phyloP scores from a whole-genome alignment of 169 alveolate genomes.

The Cryptosporidium parvum region DNA sequence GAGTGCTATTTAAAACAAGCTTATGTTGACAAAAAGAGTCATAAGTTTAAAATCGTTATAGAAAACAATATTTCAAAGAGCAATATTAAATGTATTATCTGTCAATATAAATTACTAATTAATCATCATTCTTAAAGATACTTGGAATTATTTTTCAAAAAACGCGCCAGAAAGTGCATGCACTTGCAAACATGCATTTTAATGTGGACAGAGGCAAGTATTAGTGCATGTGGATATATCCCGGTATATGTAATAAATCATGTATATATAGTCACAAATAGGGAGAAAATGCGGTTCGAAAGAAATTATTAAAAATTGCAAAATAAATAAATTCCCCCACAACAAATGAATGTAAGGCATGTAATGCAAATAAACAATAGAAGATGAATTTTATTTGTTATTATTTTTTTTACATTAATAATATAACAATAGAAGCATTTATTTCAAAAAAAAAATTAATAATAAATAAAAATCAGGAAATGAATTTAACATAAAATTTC shows the following conservation, averaged over 20 bases:
- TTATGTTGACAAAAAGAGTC: constrained; percentile 26
- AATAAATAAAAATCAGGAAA: not conserved
- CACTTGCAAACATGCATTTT: not conserved
- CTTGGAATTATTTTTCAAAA: not conserved
- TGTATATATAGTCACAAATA: not conserved
- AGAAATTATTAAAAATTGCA: not conserved
- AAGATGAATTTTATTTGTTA: not conserved
- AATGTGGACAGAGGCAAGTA: not conserved
- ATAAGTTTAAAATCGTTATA: constrained; percentile 2
- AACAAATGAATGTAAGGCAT: not conserved
- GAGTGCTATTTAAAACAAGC: constrained; percentile 28
- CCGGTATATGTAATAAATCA: not conserved
- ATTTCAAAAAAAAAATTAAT: too few relatives aligned
- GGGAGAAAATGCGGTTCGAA: not conserved
- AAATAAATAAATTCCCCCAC: constrained; percentile 6
- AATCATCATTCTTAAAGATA: not conserved
- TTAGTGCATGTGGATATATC: not conserved
- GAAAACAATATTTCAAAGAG: constrained; percentile 25
- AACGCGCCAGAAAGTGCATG: not conserved
- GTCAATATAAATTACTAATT: constrained; percentile 20
- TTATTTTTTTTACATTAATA: not conserved
- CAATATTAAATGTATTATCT: constrained; percentile 28
- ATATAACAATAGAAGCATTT: not conserved
- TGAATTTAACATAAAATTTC: not conserved
- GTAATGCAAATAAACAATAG: not conserved